Base-by-base conservation (phyloP, 495 filamentous ascomycete genomes). In the Penicillium tannophilum region DNA sequence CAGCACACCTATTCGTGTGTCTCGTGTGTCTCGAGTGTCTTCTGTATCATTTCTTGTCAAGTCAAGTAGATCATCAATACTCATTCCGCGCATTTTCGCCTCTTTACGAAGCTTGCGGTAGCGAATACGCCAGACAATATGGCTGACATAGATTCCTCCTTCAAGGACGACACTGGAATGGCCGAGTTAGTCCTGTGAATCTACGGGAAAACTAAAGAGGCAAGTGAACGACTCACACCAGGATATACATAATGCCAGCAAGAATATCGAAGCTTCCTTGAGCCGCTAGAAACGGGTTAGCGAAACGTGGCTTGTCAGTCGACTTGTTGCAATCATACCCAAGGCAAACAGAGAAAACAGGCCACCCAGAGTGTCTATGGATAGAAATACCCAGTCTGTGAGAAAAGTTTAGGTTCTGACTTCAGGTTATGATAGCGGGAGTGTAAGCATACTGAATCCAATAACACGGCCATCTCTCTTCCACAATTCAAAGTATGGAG, bases 311-410 rank as follows among this genome's bases (percentile, higher is more conserved):
- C 14, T 6, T 44, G 3, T 9, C 8, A 11, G 3, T 16, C 4
- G 30, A 41, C 33, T 11, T 33, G 24, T 12, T 16, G 10, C 11
- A 17, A 31, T 42, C 77, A 30, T 75, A 83, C 85, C 86, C 11
- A 92, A 74, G 4, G 88, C 87, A 75, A 91, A 82, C 4, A 91
- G 77, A 0, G 88, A 90, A 69, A 92, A 91, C 58, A 92, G 80
- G 0, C 89, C 90, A 0, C 90, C 90, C 0, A 81, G 65, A 65
- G 81, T 89, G 64, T 93, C 90, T 59, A 91, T 84, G 0, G 76
- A 74, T 6, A 93, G 72, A 57, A 93, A 93, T 0, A 84, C 67
- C 70, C 82, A 85, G 55, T 80, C 81, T 82, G 46, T 36, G 10
- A 5, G 26, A 3, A 46, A 6, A 26, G 52, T 43, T 43, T 42